Conservation (phyloP, 768 basidiomycete genomes). For the Lactarius sanguifluus region DNA sequence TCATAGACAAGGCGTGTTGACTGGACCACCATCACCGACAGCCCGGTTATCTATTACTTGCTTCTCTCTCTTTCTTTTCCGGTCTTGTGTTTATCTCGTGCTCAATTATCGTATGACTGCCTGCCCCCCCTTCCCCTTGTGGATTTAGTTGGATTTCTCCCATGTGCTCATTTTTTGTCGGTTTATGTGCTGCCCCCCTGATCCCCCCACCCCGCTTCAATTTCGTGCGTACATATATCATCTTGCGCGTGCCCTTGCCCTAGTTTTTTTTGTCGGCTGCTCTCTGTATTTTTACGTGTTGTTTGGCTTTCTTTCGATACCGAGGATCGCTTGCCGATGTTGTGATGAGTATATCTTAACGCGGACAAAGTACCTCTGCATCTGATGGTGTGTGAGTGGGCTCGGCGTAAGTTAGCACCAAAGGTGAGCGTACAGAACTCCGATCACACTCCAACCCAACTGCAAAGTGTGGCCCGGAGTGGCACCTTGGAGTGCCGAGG, state of each 20-base stretch:
- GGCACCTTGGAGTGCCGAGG: constrained; percentile 2
- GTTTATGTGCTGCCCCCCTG: constrained; percentile 24
- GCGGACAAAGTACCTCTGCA: constrained; percentile 17
- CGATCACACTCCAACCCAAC: not conserved
- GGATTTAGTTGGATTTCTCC: constrained; percentile 29
- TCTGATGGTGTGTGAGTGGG: too few relatives aligned
- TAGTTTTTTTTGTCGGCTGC: constrained; percentile 22
- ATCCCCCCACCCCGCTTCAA: constrained; percentile 27
- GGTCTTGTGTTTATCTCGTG: constrained; percentile 27
- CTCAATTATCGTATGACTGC: constrained; percentile 27
- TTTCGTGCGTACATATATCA: constrained; percentile 26
- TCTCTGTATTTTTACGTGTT: constrained; percentile 30
- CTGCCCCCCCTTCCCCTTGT: constrained; percentile 12
- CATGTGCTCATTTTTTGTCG: constrained; percentile 26
- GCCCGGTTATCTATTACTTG: constrained; percentile 25
- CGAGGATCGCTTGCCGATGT: constrained; percentile 25
- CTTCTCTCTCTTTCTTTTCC: constrained; percentile 14
- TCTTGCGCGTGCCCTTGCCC: constrained; percentile 14
- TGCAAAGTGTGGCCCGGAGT: not conserved
- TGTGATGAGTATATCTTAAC: constrained; percentile 23
- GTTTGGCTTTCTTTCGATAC: constrained; percentile 31
- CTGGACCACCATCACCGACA: constrained; percentile 31
- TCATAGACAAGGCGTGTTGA: constrained; percentile 42
- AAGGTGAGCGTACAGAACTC: not conserved
- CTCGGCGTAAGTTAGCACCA: too few relatives aligned